A percentile compares a stretch with the other conserved stretches of the same genome.
phyloP scores from a whole-genome alignment of 2,329 filamentous ascomycete genomes.

The Elsinoe australis region DNA sequence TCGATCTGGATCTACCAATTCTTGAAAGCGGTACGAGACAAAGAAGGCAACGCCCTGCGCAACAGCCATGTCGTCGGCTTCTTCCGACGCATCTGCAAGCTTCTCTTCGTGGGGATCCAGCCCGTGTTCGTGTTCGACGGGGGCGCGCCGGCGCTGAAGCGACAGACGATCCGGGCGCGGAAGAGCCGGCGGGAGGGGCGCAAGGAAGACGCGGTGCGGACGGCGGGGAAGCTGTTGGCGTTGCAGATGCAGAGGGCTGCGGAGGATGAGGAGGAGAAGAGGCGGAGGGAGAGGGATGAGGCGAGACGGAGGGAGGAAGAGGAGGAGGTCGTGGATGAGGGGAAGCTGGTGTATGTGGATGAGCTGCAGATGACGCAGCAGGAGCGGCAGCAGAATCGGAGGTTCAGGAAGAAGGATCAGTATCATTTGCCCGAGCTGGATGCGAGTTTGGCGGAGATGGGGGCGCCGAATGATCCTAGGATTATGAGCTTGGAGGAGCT shows the following conservation, averaged over 20 bases:
- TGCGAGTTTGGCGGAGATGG: constrained; percentile 72
- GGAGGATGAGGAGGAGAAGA: constrained; percentile 72
- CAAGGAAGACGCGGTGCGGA: constrained; percentile 84
- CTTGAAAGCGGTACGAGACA: constrained; percentile 95
- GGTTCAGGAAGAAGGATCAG: constrained; percentile 84
- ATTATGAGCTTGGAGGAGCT: constrained; percentile 95
- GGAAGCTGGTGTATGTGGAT: constrained; percentile 79
- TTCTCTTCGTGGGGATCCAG: constrained; percentile 91
- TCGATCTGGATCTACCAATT: constrained; percentile 99
- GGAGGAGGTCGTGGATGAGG: constrained; percentile 61
- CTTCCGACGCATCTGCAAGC: constrained; percentile 95
- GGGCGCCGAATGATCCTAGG: constrained; percentile 79
- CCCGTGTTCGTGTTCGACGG: constrained; percentile 98
- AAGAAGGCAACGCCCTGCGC: constrained; percentile 91
- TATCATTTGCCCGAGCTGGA: constrained; percentile 90
- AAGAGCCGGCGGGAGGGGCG: constrained; percentile 77
- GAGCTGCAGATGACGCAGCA: constrained; percentile 73
- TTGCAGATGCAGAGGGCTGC: constrained; percentile 88
- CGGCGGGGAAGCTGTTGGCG: constrained; percentile 82
- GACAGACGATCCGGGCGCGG: constrained; percentile 75
- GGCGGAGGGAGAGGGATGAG: constrained; percentile 43
- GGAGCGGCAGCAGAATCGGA: constrained; percentile 65
- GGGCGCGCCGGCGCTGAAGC: constrained; percentile 81
- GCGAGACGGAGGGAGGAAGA: constrained; percentile 37
- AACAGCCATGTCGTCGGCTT: constrained; percentile 97